Percentiles rank a stretch among this genome's conserved stretches.
Evolutionary conservation across 2,329 filamentous ascomycete species (phyloP).

Genomic region (Chaetomium globosum): DNA sequence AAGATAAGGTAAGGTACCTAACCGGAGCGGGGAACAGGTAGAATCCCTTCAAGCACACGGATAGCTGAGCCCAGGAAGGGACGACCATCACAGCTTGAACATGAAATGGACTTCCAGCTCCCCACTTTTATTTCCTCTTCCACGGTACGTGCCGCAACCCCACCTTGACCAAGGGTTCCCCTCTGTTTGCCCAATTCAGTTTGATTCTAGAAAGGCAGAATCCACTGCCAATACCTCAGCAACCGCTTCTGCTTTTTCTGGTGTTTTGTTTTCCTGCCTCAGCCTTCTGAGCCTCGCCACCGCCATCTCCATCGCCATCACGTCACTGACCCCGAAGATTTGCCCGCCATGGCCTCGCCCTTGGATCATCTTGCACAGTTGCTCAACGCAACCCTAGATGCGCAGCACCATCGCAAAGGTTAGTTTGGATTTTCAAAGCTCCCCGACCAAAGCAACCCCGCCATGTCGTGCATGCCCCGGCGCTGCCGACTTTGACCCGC

Average conservation of each 20-base stretch:
- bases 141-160: slow-evolving; percentile 9
- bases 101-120: slow-evolving; percentile 5
- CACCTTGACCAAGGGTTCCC: slow-evolving; percentile 7
- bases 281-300: background rate
- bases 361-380: slow-evolving; percentile 72
- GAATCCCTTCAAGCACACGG: too few species aligned
- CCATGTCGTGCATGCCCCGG: slow-evolving; percentile 2
- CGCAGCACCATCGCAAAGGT: slow-evolving; percentile 88
- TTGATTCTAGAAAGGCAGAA: slow-evolving; percentile 23
- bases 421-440: slow-evolving; percentile 31
- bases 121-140: slow-evolving; percentile 15
- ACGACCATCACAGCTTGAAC: background rate
- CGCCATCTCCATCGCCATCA: slow-evolving; percentile 18
- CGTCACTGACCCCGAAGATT: slow-evolving; percentile 5
- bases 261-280: slow-evolving; percentile 27
- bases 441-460: slow-evolving; percentile 22
- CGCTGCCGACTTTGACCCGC: background rate
- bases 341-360: slow-evolving; percentile 56
- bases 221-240: slow-evolving; percentile 32
- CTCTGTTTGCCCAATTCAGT: slow-evolving; percentile 19
- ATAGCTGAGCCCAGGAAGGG: background rate
- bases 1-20: too few species aligned
- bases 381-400: slow-evolving; percentile 88
- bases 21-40: too few species aligned
- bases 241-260: slow-evolving; percentile 29